Conservation (phyloP, 331 rosid genomes). For the Acacia concinna region DNA sequence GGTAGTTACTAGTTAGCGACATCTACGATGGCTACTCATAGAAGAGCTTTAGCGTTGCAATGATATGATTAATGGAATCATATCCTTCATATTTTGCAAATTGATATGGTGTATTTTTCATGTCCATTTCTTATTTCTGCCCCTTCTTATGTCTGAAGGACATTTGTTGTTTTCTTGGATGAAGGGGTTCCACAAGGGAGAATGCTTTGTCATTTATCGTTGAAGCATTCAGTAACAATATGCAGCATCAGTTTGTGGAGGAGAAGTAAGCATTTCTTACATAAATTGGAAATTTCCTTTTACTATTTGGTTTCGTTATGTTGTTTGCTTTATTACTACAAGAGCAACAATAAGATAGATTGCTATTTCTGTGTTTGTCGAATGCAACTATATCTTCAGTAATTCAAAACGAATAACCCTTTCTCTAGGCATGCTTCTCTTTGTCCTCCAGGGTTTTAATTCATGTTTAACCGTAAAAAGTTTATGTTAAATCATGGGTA, state of each 20-base stretch:
- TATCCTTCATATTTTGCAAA: neutral
- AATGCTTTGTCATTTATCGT: conserved; percentile 62
- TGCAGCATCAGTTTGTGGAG: conserved; percentile 81
- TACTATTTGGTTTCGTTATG: neutral
- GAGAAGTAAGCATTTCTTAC: conserved; percentile 61
- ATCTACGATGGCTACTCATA: neutral
- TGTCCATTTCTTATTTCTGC: neutral
- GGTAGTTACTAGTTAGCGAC: conserved; percentile 40
- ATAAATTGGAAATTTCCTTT: neutral
- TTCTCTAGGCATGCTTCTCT: neutral
- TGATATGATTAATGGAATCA: conserved; percentile 16
- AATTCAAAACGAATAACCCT: neutral
- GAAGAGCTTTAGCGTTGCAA: neutral
- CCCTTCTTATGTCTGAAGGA: neutral
- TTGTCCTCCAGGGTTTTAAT: neutral
- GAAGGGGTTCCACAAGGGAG: conserved; percentile 86
- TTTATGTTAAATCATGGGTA: neutral
- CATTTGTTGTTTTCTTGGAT: conserved; percentile 24
- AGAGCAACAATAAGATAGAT: neutral
- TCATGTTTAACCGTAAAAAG: neutral
- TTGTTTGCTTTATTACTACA: neutral
- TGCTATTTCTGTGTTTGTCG: neutral
- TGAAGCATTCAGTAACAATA: conserved; percentile 62
- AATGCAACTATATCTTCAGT: neutral
- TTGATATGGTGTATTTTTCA: neutral